Evolutionary conservation across 306 rosid species (phyloP), one percentile per base, ranked within the genome.

Genomic region (Mimosa bimucronata): DNA sequence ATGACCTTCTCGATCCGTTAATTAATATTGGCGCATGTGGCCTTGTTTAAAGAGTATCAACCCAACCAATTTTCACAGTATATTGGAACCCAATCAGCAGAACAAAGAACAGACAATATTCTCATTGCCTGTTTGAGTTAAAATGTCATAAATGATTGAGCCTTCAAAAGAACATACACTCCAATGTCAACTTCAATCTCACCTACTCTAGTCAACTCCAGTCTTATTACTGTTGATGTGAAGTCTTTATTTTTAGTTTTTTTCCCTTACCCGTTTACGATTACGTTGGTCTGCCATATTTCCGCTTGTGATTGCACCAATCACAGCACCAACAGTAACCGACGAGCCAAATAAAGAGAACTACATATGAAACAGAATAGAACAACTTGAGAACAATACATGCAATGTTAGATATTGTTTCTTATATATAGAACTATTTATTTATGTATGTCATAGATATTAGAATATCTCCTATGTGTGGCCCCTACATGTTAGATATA

Each of bases 91-190:
- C 60, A 71, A 15, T 38, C 75, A 5, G 60, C 60, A 46, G 25
- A 42, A 28, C 75, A 44, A 41, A 70, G 23, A 70, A 25, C 30
- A 26, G 15, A 60, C 9, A 60, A 71, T 71, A 71, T 71, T 46
- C 75, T 71, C 76, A 71, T 48, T 15, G 44, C 44, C 75, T 26
- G 30, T 26, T 57, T 57, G 29, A 57, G 65, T 57, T 23, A 57
- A 57, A 23, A 9, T 23, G 62, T 55, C 62, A 21, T 8, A 9
- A 9, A 55, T 5, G 13, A 55, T n/a, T 25, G 21, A n/a, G 12
- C 4, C 29, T 57, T 57, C 41, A 25, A 28, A 26, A 6, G 5
- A 34, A 26, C 5, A 2, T 46, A 2, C 14, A 18, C 38, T 46
- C 58, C 18, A 28, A 40, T 71, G 16, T 71, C 60, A 71, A 21